These are phyloP conservation scores for Xylaria telfairii DNA, from an alignment of 495 filamentous ascomycete genomes.

Conservation along the genomic window DNA sequence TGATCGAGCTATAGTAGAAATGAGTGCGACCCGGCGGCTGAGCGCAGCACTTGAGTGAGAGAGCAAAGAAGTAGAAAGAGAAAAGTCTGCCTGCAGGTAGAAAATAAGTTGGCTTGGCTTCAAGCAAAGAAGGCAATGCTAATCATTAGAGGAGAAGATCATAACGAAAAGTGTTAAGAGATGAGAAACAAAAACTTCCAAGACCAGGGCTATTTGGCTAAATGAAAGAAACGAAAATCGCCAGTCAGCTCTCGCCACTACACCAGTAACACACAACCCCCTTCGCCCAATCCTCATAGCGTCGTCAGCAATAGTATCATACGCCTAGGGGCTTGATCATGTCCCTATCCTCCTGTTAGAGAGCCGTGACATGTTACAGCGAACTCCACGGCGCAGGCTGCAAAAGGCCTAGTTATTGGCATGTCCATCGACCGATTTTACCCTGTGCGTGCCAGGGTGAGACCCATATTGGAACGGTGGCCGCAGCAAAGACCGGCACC, in stretches of 20 bases:
- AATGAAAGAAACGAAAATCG: slow-evolving; percentile 10
- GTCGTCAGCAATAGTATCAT: not conserved
- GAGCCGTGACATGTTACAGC: not conserved
- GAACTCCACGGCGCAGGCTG: slow-evolving; percentile 10
- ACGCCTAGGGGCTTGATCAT: slow-evolving; percentile 4
- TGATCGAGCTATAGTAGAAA: not conserved
- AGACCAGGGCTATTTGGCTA: slow-evolving; percentile 8
- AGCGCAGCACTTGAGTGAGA: slow-evolving; percentile 10
- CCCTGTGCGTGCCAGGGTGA: not conserved
- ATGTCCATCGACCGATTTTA: slow-evolving; percentile 14
- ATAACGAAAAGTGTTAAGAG: slow-evolving; percentile 12
- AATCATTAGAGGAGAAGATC: slow-evolving; percentile 17
- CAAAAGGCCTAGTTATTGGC: not conserved
- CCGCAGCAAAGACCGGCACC: not conserved
- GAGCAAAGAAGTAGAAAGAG: not conserved
- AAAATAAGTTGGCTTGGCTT: slow-evolving; percentile 26
- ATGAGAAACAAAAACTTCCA: slow-evolving; percentile 7
- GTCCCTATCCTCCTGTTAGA: slow-evolving; percentile 18
- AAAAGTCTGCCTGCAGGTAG: slow-evolving; percentile 27
- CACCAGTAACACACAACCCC: slow-evolving; percentile 8
- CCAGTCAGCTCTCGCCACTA: not conserved
- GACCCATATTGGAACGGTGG: not conserved
- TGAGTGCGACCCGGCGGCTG: slow-evolving; percentile 16
- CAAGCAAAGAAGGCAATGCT: slow-evolving; percentile 9
- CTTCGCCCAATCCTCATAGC: not conserved